Evolutionary conservation across 2,329 filamentous ascomycete genomes (phyloP), one percentile per base, ranked within the genome.

Genomic region (Stagonosporopsis rhizophila): DNA sequence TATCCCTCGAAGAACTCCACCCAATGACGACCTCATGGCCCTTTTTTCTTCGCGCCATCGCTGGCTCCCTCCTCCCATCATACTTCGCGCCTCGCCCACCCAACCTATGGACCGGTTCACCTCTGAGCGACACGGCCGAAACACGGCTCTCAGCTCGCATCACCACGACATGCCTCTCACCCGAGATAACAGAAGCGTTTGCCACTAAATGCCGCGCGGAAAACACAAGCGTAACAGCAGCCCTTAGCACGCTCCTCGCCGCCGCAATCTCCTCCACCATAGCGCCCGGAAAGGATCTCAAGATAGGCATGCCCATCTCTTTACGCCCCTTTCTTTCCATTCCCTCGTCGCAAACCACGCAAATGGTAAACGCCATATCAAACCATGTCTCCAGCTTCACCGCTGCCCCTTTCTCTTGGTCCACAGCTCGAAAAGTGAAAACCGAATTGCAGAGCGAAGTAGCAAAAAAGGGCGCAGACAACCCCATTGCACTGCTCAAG

Each of bases 1-100:
- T 78, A 4, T 71, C 73, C 8, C 65, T 82, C 2, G 80, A 82
- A 55, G 66, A 66, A 4, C 53, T 78, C 4, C 77, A 80, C 40
- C 69, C 76, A 0, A 73, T 79, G 48, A 64, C 75, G 0, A 52
- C 80, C 3, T 76, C 76, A 0, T 62, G 75, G 17, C 44, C 62
- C 0, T 79, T 70, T 54, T 66, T 81, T 19, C 42, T 73, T 4
- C 69, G 67, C 32, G 60, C 68, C 15, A 41, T 77, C 2, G 73
- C 78, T 41, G 70, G 67, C 17, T 67, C 70, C 15, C 69, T 75
- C 17, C 52, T 79, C 9, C 49, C 49, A 5, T 30, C 27, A 3
- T 39, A 39, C 15, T 34, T 52, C 19, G 20, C 34, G 12, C 32
- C 17, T 20, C n/a, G 9, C 15, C 25, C 49, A 3, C 11, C 23